Base-by-base conservation (phyloP, 1,284 basidiomycete genomes). In the Naganishia sp. region DNA sequence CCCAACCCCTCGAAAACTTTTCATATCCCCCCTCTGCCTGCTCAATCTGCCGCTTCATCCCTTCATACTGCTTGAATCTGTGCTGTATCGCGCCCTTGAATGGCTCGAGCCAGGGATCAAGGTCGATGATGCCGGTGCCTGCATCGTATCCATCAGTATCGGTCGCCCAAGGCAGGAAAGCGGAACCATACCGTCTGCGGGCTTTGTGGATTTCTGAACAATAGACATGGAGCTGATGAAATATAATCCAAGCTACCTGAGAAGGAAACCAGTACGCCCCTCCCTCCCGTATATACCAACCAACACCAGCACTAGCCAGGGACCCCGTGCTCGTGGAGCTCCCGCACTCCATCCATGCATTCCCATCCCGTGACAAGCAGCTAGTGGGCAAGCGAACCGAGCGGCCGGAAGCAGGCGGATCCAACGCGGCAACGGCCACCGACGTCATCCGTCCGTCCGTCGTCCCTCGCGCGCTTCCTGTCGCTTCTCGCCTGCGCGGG, bases 21-120 rank as follows among this genome's bases (percentile, higher is more conserved):
- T 94, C 92, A 73, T 94, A 90, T 41, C 95, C 93, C 50, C 92
- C 92, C 81, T 97, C 94, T 70, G 85, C 79, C 56, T 85, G 69
- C 50, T 88, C 82, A 75, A 97, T 91, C 57, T 80, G 81, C 71
- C 88, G 83, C 72, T 89, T 88, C 86, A 89, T 90, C 71, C 86
- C 83, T 65, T 85, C 83, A 82, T 88, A 95, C 51, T 81, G 79
- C 52, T 86, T 84, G 79, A 91, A 85, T 55, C 93, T 86, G 70
- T 85, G 82, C 66, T 86, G 81, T 77, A 96, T 88, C 53, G 86
- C 84, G 25, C 85, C 82, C 45, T 89, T 83, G 76, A 89, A 87
- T 1, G 88, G 87, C 72, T 88, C 86, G 46, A 96, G 87, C 82
- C 89, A 79, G 67, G 15, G 46, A 45, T 52, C 79, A 21, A 72